Conservation (phyloP, 345 rosid genomes). For the Salix purpurea region DNA sequence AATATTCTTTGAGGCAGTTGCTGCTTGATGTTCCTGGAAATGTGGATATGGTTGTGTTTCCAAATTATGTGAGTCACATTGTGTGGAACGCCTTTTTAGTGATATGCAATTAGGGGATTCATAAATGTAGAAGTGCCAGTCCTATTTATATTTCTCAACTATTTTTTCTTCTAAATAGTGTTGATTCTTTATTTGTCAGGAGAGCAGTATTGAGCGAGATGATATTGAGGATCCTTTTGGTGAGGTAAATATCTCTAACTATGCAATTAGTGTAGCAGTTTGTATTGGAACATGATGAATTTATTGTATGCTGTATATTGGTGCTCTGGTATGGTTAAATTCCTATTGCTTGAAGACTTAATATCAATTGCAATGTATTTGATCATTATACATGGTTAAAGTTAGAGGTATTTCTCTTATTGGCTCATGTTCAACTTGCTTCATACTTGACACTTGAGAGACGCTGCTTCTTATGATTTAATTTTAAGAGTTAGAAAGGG, state of each 20-base stretch:
- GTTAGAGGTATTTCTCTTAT: background rate
- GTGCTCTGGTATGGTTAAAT: background rate
- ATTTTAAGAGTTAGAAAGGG: background rate
- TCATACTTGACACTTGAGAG: background rate
- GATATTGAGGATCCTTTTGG: slow-evolving; percentile 83
- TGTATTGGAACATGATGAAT: background rate
- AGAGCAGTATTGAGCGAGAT: slow-evolving; percentile 85
- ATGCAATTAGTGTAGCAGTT: background rate
- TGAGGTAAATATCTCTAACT: slow-evolving; percentile 48
- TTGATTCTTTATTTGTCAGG: slow-evolving; percentile 49
- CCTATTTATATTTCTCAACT: slow-evolving; percentile 2
- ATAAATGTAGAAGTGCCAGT: background rate
- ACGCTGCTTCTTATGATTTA: background rate
- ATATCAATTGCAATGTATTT: background rate
- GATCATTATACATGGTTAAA: background rate
- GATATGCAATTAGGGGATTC: slow-evolving; percentile 3
- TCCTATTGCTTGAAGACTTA: background rate
- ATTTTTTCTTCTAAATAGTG: slow-evolving; percentile 6
- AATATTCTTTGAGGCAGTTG: slow-evolving; percentile 67
- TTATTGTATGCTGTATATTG: background rate
- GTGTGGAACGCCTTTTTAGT: background rate
- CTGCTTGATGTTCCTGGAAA: slow-evolving; percentile 46
- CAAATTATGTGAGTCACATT: slow-evolving; percentile 60
- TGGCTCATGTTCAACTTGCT: background rate
- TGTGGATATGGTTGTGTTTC: slow-evolving; percentile 74